Conservation (phyloP, 1,284 basidiomycete genomes). For the Stygiomarasmius scandens region DNA sequence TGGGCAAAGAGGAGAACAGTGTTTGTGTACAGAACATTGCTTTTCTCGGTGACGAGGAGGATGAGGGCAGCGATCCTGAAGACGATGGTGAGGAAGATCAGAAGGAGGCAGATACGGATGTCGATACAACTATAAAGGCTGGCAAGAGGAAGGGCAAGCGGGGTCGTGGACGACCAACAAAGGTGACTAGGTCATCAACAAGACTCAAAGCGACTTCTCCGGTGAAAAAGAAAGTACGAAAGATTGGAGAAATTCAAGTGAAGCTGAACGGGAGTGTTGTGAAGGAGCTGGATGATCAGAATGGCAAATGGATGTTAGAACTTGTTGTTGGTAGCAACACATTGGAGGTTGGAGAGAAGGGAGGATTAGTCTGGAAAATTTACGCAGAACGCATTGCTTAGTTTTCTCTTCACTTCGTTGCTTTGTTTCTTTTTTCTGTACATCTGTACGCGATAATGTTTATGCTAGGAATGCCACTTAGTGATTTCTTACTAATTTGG, state of each 20-base stretch:
- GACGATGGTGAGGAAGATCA: slow-evolving; percentile 42
- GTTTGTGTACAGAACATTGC: slow-evolving; percentile 54
- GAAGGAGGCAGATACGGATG: slow-evolving; percentile 40
- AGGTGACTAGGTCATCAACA: slow-evolving; percentile 36
- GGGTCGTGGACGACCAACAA: slow-evolving; percentile 32
- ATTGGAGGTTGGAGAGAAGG: slow-evolving; percentile 71
- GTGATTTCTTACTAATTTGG: no score
- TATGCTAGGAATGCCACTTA: no score
- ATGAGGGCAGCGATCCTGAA: slow-evolving; percentile 52
- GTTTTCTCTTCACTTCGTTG: neutral
- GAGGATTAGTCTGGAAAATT: slow-evolving; percentile 66
- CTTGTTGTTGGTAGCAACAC: slow-evolving; percentile 56
- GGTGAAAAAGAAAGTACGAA: slow-evolving; percentile 39
- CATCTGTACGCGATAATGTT: neutral
- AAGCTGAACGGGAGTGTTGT: slow-evolving; percentile 52
- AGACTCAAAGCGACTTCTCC: slow-evolving; percentile 35
- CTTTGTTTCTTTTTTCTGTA: neutral
- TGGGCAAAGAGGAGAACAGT: slow-evolving; percentile 54
- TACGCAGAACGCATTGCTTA: slow-evolving; percentile 51
- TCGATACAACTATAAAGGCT: slow-evolving; percentile 33
- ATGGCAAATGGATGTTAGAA: slow-evolving; percentile 57
- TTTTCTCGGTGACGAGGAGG: slow-evolving; percentile 51
- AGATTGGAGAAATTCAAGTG: slow-evolving; percentile 51
- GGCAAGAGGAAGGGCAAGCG: slow-evolving; percentile 43
- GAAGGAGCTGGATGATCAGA: slow-evolving; percentile 41